Conservation (phyloP, 371 early-diverging fungal genomes). For the Blakeslea trispora region DNA sequence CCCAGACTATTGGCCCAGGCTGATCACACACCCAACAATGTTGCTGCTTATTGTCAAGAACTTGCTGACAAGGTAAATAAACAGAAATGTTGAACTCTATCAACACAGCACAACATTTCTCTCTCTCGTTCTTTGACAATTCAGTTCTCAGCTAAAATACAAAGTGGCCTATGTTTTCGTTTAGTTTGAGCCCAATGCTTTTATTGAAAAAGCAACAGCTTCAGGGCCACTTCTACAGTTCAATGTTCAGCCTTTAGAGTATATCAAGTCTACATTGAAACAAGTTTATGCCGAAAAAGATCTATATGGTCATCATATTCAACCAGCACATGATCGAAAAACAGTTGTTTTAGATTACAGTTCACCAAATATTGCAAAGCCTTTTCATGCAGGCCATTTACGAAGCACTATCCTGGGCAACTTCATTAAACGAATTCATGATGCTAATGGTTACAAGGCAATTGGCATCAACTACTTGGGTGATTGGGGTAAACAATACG, state of each 20-base stretch:
- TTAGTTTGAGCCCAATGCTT: constrained; percentile 30
- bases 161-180: background rate
- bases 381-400: constrained; percentile 99
- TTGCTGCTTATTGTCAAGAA: constrained; percentile 54
- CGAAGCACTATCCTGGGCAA: constrained; percentile 98
- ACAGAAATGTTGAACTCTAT: background rate
- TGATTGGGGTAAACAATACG: constrained; percentile 99
- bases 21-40: constrained; percentile 49
- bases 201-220: constrained; percentile 54
- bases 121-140: too few species aligned
- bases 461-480: constrained; percentile 97
- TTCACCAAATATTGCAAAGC: constrained; percentile 99
- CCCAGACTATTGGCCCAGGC: constrained; percentile 21
- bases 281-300: constrained; percentile 44
- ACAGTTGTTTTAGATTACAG: constrained; percentile 92
- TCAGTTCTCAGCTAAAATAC: too few species aligned
- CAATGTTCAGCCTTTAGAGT: constrained; percentile 52
- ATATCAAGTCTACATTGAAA: constrained; percentile 53
- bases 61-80: constrained; percentile 51
- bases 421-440: constrained; percentile 86
- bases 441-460: constrained; percentile 87
- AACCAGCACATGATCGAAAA: background rate
- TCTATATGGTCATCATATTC: constrained; percentile 32
- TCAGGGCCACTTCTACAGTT: constrained; percentile 78
- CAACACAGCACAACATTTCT: background rate